Percentiles rank a stretch among this genome's conserved stretches.
These are phyloP conservation scores for Brassica hybrid DNA, from an alignment of 441 rosid species.

Conservation along the genomic window DNA sequence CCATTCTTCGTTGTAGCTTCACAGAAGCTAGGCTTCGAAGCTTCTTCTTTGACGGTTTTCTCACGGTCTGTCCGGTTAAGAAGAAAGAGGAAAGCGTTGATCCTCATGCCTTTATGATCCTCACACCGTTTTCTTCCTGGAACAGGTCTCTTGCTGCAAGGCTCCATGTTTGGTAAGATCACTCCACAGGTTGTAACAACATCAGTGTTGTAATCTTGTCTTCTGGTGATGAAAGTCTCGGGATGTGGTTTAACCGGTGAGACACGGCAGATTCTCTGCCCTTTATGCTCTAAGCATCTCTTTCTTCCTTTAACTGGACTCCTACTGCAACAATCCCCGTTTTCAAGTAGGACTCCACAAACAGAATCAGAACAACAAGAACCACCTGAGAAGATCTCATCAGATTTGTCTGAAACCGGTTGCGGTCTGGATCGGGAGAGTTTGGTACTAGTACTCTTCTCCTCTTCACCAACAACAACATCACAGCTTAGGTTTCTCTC, in stretches of 20 bases:
- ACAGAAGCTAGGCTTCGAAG: slow-evolving; percentile 15
- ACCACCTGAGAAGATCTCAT: neutral
- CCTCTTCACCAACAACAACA: too few species aligned
- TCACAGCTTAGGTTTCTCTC: slow-evolving; percentile 29
- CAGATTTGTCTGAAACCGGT: slow-evolving; percentile 45
- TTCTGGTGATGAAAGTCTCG: slow-evolving; percentile 43
- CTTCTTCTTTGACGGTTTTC: slow-evolving; percentile 36
- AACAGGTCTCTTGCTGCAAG: slow-evolving; percentile 39
- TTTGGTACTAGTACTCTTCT: too few species aligned
- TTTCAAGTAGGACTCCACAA: slow-evolving; percentile 40
- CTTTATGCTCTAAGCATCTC: slow-evolving; percentile 42
- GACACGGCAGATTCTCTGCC: slow-evolving; percentile 40
- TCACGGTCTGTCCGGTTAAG: slow-evolving; percentile 35
- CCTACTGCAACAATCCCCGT: slow-evolving; percentile 26
- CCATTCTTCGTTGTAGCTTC: slow-evolving; percentile 42
- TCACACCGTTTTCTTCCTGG: slow-evolving; percentile 62
- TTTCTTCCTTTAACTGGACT: slow-evolving; percentile 38
- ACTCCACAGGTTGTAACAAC: slow-evolving; percentile 41
- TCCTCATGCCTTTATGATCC: slow-evolving; percentile 54
- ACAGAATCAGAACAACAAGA: slow-evolving; percentile 9
- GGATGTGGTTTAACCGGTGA: slow-evolving; percentile 19
- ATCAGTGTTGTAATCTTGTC: slow-evolving; percentile 38
- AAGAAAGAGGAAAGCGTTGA: slow-evolving; percentile 36
- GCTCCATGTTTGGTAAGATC: slow-evolving; percentile 41
- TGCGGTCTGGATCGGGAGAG: slow-evolving; percentile 61